phyloP scores from a whole-genome alignment of 1,284 basidiomycete genomes.

The Athelia sp. region DNA sequence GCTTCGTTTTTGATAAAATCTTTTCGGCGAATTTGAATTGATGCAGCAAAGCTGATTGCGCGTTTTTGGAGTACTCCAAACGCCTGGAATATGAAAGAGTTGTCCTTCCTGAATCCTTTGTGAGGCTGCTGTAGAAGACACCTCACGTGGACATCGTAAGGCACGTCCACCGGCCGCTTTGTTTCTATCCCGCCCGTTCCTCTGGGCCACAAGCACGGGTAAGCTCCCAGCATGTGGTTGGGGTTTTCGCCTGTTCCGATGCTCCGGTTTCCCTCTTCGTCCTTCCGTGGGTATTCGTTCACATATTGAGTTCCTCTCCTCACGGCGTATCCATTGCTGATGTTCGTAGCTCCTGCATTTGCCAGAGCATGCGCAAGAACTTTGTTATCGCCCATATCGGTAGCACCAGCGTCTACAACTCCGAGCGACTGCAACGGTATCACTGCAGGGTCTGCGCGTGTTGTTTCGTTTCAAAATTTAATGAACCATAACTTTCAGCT shows the following conservation, averaged over 20 bases:
- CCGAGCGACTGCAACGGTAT: conserved; percentile 13
- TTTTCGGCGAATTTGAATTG: conserved; percentile 17
- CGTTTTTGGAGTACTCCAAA: conserved; percentile 14
- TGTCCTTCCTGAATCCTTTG: conserved; percentile 22
- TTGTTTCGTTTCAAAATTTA: too few species aligned
- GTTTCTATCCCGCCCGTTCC: conserved; percentile 32
- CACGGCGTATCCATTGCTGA: conserved; percentile 12
- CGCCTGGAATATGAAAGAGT: conserved; percentile 16
- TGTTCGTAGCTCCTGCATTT: too few species aligned
- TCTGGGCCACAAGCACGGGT: conserved; percentile 34
- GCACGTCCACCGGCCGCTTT: conserved; percentile 5
- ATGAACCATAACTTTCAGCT: too few species aligned
- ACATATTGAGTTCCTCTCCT: conserved; percentile 14
- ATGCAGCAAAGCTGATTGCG: neutral
- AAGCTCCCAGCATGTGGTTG: conserved; percentile 23
- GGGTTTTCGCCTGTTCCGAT: conserved; percentile 12
- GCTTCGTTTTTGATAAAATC: conserved; percentile 5
- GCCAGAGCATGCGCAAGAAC: conserved; percentile 13
- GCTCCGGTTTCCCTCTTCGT: conserved; percentile 2
- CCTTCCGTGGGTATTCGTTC: conserved; percentile 16
- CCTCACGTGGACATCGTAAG: conserved; percentile 27
- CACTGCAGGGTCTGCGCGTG: neutral
- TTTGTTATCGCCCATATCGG: conserved; percentile 9
- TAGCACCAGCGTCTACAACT: conserved; percentile 14
- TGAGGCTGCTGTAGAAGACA: conserved; percentile 20